Evolutionary conservation across 176 grass and related monocot species (phyloP).

Genomic region (Triticum timopheevii): DNA sequence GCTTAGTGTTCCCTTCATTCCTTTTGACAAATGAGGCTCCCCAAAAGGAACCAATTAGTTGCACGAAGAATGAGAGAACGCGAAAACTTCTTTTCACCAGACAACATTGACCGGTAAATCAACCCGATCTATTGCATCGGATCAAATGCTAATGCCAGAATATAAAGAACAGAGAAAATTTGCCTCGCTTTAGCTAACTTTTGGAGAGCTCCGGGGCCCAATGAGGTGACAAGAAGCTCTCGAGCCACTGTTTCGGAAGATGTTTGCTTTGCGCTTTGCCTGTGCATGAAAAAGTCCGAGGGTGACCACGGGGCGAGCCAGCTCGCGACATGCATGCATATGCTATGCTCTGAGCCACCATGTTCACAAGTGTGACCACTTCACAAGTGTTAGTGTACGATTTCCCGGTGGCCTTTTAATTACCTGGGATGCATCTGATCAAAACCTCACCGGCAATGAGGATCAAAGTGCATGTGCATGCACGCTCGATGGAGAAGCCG

Average conservation of each 20-base stretch:
- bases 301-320: slow-evolving; percentile 11
- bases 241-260: not conserved
- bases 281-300: slow-evolving; percentile 15
- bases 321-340: slow-evolving; percentile 15
- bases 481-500: not conserved
- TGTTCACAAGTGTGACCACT: not conserved
- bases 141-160: slow-evolving; percentile 7
- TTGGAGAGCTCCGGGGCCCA: not conserved
- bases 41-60: not conserved
- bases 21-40: not conserved
- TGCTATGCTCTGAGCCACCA: not conserved
- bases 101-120: not conserved
- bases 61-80: not conserved
- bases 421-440: not conserved
- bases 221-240: not conserved
- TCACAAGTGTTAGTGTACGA: not conserved
- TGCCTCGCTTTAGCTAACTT: not conserved
- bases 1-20: not conserved
- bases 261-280: not conserved
- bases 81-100: not conserved
- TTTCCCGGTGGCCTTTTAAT: not conserved
- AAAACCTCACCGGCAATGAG: not conserved
- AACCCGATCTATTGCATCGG: not conserved
- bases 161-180: not conserved
- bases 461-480: not conserved